Evolutionary conservation across 768 basidiomycete species (phyloP).

Genomic region (Brasilioporus rufonigricans): DNA sequence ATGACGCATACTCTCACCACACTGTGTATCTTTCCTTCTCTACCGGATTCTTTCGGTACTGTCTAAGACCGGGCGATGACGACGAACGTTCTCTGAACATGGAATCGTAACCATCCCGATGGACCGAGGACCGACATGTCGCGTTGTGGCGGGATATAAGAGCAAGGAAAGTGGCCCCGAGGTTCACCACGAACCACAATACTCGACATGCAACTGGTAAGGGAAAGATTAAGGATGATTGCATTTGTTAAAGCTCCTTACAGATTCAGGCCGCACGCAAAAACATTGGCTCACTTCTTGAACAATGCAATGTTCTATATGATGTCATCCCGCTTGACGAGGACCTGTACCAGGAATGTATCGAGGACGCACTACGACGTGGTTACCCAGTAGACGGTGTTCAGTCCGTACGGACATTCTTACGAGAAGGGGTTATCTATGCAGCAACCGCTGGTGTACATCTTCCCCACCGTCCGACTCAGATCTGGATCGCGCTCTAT

Average conservation of each 20-base stretch:
- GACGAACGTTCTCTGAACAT: conserved; percentile 2
- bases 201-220: conserved; percentile 15
- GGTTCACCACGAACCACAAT: too few relatives aligned
- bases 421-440: conserved; percentile 32
- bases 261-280: conserved; percentile 11
- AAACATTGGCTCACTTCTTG: conserved; percentile 16
- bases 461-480: conserved; percentile 18
- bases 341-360: conserved; percentile 21
- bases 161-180: not conserved
- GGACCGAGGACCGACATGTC: not conserved
- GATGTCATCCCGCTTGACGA: conserved; percentile 13
- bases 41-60: not conserved
- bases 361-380: conserved; percentile 17
- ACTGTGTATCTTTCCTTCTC: not conserved
- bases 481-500: conserved; percentile 37
- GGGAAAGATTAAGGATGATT: not conserved
- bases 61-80: not conserved
- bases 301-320: conserved; percentile 16
- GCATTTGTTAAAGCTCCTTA: not conserved
- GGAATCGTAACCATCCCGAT: not conserved
- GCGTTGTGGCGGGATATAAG: not conserved
- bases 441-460: conserved; percentile 29
- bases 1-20: too few relatives aligned
- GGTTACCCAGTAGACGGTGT: conserved; percentile 28
- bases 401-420: conserved; percentile 26